Base-by-base conservation (phyloP, 768 basidiomycete species). In the Gelatoporia subvermispora region DNA sequence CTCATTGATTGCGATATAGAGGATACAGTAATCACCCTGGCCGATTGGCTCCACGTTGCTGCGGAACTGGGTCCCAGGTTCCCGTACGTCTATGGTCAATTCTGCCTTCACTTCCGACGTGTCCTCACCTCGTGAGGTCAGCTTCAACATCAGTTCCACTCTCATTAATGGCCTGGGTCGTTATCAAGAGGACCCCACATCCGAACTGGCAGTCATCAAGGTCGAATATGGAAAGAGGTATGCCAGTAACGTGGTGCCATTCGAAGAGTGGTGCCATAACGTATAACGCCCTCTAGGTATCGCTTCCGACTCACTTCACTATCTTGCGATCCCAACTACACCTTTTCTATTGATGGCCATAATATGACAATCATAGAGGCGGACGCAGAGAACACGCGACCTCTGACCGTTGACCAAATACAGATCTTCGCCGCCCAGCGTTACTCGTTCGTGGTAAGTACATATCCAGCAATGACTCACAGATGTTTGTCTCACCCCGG, bases 401-500 rank as follows among this genome's bases (percentile, higher is more conserved):
- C 78, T 0, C 50, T 68, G n/a, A 47, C 47, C 1, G 70, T 74
- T 3, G 70, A 76, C 48, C 54, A 62, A 10, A 67, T 78, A 41
- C 56, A 68, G 2, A 72, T 82, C 23, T 76, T 69, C 47, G 63
- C 65, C 9, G 79, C 68, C 5, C 79, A 81, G 57, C 71, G 78
- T n/a, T 81, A 81, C 58, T 75, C 77, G 0, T 62, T 77, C 49
- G 58, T 77, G 23, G 60, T 58, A 45, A n/a, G n/a, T 53, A 63
- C 13, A 3, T 4, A 34, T 8, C 15, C 8, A 8, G 37, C 69
- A 18, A 67, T 0, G 31, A 3, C 5, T 10, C 24, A 38, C 43
- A 21, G 7, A 41, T 4, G 15, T n/a, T n/a, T 13, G 22, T 15
- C 13, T 3, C 10, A 16, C 23, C n/a, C 22, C 28, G 13, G 13